Base-by-base conservation (phyloP, 2,329 filamentous ascomycete genomes). In the Hymenoscyphus linearis region DNA sequence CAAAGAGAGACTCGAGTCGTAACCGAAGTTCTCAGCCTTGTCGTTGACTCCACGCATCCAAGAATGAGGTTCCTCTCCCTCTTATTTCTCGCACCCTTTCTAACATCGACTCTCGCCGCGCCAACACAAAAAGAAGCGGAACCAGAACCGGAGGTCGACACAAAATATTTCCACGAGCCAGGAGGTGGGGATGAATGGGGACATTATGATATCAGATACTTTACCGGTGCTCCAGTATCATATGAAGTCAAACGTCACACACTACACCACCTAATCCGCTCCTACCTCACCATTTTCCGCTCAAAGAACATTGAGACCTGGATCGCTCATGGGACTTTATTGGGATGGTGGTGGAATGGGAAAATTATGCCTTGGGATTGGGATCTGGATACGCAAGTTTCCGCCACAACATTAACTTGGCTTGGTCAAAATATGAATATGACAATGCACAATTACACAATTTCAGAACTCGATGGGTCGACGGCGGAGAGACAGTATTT, bases 341-440 rank as follows among this genome's bases (percentile, higher is more conserved):
- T 96, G 25, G 91, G 90, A 13, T 96, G 91, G 91, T 95, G 89
- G 89, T 96, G 91, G 91, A 93, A 91, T 72, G 82, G 79, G 50
- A 76, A 85, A 75, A 85, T 90, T 71, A 85, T 93, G 77, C 89
- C 90, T 0, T 93, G 90, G 90, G 90, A 95, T 74, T 89, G 86
- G 78, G 91, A 96, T 73, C 78, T 95, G 53, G 91, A 96, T 74
- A 89, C 90, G 0, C 91, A 95, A 75, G 85, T 95, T 31, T 84
- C 85, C 18, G 82, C 82, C 60, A 76, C 79, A 35, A 92, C 90
- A 0, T 79, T 95, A 53, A 74, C 78, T 37, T 85, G 85, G 73
- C 78, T 95, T 27, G 88, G 80, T 35, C 76, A 84, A 60, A 77
- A 85, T 64, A 80, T 85, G 74, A 95, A 95, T 76, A 82, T 84